These are phyloP conservation scores for Penicillium longicatenatum DNA, from an alignment of 495 filamentous ascomycete genomes.

Conservation along the genomic window DNA sequence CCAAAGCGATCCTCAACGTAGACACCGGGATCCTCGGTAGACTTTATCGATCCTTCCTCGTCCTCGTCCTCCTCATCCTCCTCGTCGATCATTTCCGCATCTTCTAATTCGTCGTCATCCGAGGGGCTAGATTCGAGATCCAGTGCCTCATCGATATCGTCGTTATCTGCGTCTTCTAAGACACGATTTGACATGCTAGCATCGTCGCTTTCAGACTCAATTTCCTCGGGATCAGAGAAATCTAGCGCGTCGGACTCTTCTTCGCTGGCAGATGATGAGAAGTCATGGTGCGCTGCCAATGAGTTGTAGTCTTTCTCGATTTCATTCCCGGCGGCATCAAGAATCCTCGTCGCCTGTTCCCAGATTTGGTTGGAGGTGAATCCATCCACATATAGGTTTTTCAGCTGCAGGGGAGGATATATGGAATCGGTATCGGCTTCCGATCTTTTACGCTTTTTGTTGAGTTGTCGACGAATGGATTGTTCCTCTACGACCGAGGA, in stretches of 20 bases:
- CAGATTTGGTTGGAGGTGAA: slow-evolving; percentile 90
- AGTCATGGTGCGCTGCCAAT: slow-evolving; percentile 26
- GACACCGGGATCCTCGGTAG: slow-evolving; percentile 38
- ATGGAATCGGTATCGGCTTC: slow-evolving; percentile 41
- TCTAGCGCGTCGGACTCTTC: slow-evolving; percentile 14
- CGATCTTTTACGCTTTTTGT: slow-evolving; percentile 68
- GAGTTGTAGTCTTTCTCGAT: slow-evolving; percentile 35
- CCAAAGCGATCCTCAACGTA: slow-evolving; percentile 63
- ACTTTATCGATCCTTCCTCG: slow-evolving; percentile 17
- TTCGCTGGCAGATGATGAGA: slow-evolving; percentile 2
- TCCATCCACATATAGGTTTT: slow-evolving; percentile 80
- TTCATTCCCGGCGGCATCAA: slow-evolving; percentile 38
- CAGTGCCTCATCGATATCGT: slow-evolving; percentile 35
- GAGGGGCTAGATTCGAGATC: slow-evolving; percentile 11
- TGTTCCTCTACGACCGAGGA: slow-evolving; percentile 66
- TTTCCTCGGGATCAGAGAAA: slow-evolving; percentile 34
- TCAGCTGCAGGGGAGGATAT: slow-evolving; percentile 60
- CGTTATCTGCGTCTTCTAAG: slow-evolving; percentile 30
- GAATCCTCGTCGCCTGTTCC: slow-evolving; percentile 85
- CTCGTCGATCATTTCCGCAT: slow-evolving; percentile 19
- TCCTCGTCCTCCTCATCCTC: slow-evolving; percentile 26
- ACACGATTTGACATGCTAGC: slow-evolving; percentile 39
- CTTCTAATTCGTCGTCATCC: slow-evolving; percentile 18
- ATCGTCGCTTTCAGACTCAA: slow-evolving; percentile 38
- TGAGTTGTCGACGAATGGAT: slow-evolving; percentile 54